A percentile compares a stretch with the other conserved stretches of the same genome.
These are phyloP conservation scores for Phoma herbarum DNA, from an alignment of 2,329 filamentous ascomycete genomes.

Conservation along the genomic window DNA sequence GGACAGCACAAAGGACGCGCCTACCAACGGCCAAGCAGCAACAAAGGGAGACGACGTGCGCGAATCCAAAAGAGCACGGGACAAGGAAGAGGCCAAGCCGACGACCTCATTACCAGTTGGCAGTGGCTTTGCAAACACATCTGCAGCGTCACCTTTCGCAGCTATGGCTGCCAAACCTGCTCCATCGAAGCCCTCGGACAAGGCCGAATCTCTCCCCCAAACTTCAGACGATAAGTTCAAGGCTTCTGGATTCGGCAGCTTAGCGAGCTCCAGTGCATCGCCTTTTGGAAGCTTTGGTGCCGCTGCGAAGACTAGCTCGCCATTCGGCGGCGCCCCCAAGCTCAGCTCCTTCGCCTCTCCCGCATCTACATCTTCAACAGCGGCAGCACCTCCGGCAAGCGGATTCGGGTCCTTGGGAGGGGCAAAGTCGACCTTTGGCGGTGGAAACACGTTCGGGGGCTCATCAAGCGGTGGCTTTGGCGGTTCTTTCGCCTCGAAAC, in stretches of 20 bases:
- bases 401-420: conserved; percentile 48
- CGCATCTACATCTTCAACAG: conserved; percentile 28
- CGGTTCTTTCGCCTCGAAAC: conserved; percentile 30
- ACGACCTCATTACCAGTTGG: conserved; percentile 43
- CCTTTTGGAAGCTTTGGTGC: conserved; percentile 44
- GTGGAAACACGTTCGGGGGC: conserved; percentile 54
- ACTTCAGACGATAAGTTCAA: conserved; percentile 62
- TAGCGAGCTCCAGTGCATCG: conserved; percentile 51
- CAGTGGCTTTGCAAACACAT: conserved; percentile 57
- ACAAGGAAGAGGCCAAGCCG: conserved; percentile 40
- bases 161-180: conserved; percentile 52
- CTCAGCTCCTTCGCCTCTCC: conserved; percentile 39
- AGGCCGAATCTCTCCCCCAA: conserved; percentile 41
- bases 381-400: conserved; percentile 21
- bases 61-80: conserved; percentile 48
- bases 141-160: conserved; percentile 59
- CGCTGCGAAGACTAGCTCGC: conserved; percentile 34
- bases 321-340: conserved; percentile 50
- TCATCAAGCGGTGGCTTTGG: conserved; percentile 49
- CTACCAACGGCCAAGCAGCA: conserved; percentile 26
- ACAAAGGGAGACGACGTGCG: conserved; percentile 42
- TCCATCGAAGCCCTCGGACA: conserved; percentile 33
- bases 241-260: conserved; percentile 56
- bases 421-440: conserved; percentile 47
- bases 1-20: conserved; percentile 16